phyloP scores from a whole-genome alignment of 2,329 filamentous ascomycete species.

The Dactylellina parvicollis region DNA sequence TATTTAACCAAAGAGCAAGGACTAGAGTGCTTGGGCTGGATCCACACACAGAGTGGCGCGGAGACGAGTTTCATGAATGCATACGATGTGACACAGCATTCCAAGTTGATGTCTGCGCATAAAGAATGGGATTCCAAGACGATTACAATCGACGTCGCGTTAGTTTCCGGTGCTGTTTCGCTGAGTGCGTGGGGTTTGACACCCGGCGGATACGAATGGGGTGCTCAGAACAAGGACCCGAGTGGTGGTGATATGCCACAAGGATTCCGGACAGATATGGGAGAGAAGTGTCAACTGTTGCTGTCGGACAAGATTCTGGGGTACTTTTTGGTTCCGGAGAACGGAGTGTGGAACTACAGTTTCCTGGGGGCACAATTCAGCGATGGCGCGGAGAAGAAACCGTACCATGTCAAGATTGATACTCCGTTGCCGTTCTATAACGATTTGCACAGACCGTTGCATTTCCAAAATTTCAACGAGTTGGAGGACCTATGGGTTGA shows the following conservation, averaged over 20 bases:
- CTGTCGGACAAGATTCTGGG: constrained; percentile 93
- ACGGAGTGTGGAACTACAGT: constrained; percentile 93
- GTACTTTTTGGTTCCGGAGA: constrained; percentile 94
- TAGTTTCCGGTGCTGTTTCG: constrained; percentile 95
- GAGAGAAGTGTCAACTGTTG: constrained; percentile 92
- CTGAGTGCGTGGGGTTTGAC: constrained; percentile 93
- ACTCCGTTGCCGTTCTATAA: constrained; percentile 83
- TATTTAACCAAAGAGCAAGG: constrained; percentile 72
- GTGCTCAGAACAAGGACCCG: constrained; percentile 91
- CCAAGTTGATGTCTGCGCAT: constrained; percentile 86
- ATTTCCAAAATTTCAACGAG: constrained; percentile 98
- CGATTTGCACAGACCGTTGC: constrained; percentile 87
- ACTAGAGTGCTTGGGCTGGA: constrained; percentile 90
- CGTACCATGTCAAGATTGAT: constrained; percentile 90
- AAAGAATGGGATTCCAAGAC: constrained; percentile 85
- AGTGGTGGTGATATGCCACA: constrained; percentile 86
- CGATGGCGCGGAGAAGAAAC: constrained; percentile 82
- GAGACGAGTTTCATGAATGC: constrained; percentile 97
- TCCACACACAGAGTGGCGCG: constrained; percentile 88
- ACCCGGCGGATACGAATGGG: constrained; percentile 94
- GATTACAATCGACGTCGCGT: constrained; percentile 92
- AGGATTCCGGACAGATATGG: constrained; percentile 90
- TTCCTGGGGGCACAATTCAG: constrained; percentile 94
- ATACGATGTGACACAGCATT: constrained; percentile 91
- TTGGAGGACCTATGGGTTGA: constrained; percentile 97